Evolutionary conservation across 2,329 filamentous ascomycete genomes (phyloP), one percentile per base, ranked within the genome.

Genomic region (Scedosporium minutisporum): DNA sequence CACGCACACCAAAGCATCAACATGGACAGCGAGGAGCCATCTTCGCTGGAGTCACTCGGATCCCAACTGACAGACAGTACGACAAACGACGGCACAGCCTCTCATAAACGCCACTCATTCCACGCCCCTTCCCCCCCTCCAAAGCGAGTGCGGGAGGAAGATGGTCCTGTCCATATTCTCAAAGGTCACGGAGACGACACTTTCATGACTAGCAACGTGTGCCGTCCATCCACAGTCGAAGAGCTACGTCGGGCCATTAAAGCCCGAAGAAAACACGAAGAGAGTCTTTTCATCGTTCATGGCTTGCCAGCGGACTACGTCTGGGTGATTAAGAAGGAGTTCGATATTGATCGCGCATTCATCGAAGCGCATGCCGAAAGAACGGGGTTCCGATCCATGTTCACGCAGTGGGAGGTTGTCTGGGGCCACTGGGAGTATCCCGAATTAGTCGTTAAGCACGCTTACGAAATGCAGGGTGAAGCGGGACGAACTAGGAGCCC

Each of bases 381-480:
- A 33, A 46, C 9, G 21, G 9, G 9, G 6, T 60, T 16, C 21
- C n/a, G 33, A 14, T 23, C 58, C 18, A 14, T 12, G 10, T 6
- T 21, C 7, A 42, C 3, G 5, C 1, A 12, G 5, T 9, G 14
- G 6, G 18, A 58, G 0, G 14, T 23, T 23, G 42, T n/a, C 38
- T 60, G 58, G 58, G 41, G 3, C 16, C 58, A 60, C 21, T 60
- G 58, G 58, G 41, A 44, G 41, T 60, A 60, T 46, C 58, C 58
- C 4, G 58, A 60, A 33, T 33, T 33, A 7, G 12, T 60, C 1
- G 58, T 27, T 16, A 27, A 12, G 23, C n/a, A 21, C 2, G 2
- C 2, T 48, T 6, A 6, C 7, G 6, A 33, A 33, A 33, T 6
- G 29, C 5, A 33, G 7, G 5, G 29, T 9, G 29, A 33, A 7